A percentile compares a stretch with the other conserved stretches of the same genome.
Conservation (phyloP, 495 filamentous ascomycete species). For the Tuber melanosporum region DNA sequence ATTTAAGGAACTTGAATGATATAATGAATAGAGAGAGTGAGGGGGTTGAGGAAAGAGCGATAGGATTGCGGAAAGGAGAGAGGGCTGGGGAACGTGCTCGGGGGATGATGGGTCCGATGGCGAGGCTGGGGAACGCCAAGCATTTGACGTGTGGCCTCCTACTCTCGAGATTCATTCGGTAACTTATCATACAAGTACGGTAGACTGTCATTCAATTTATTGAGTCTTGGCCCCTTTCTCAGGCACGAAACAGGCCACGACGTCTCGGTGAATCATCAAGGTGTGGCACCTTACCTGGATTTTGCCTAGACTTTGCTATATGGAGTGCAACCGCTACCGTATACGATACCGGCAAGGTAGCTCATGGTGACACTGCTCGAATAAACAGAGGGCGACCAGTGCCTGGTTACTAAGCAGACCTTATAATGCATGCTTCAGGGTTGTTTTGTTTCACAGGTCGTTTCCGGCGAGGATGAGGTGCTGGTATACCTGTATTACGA, state of each 20-base stretch:
- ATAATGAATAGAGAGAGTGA: slow-evolving; percentile 1
- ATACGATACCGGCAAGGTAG: not conserved
- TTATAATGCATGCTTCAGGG: no score
- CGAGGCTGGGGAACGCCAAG: slow-evolving; percentile 33
- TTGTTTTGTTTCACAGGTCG: no score
- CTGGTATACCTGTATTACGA: no score
- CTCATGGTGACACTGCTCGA: no score
- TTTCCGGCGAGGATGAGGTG: no score
- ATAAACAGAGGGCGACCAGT: no score
- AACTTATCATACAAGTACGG: no score
- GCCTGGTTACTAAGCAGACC: no score
- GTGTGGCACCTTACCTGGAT: not conserved
- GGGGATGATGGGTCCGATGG: slow-evolving; percentile 12
- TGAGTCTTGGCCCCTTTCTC: not conserved
- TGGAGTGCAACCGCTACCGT: not conserved
- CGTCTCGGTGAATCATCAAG: not conserved
- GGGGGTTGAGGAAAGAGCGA: slow-evolving; percentile 15
- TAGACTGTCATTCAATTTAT: not conserved
- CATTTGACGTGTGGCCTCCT: not conserved
- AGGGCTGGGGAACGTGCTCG: slow-evolving; percentile 9
- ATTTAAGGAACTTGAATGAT: slow-evolving; percentile 11
- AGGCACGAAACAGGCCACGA: not conserved
- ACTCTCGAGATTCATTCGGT: not conserved
- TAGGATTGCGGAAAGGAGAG: slow-evolving; percentile 19
- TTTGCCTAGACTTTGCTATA: not conserved